These are phyloP conservation scores for Forsythia viridissima DNA, from an alignment of 257 asterid species.

Conservation along the genomic window DNA sequence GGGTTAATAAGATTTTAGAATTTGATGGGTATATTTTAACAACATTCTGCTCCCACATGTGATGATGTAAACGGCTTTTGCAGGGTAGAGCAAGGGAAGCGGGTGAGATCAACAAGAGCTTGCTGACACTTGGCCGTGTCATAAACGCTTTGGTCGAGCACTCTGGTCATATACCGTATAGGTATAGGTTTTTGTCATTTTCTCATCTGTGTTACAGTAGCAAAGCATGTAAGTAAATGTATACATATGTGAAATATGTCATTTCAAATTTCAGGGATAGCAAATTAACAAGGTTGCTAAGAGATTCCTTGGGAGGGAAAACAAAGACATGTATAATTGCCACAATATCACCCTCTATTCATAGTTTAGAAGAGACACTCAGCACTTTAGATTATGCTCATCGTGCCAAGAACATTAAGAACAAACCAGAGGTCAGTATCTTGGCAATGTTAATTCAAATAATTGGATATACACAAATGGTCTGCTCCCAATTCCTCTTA, in stretches of 20 bases:
- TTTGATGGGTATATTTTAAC: not conserved
- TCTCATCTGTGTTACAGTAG: not conserved
- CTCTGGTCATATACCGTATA: constrained; percentile 97
- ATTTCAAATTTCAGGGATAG: constrained; percentile 71
- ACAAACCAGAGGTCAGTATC: constrained; percentile 87
- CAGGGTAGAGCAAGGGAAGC: constrained; percentile 99
- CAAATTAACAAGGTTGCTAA: constrained; percentile 87
- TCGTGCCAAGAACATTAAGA: constrained; percentile 98
- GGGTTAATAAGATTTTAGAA: not conserved
- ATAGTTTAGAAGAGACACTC: constrained; percentile 94
- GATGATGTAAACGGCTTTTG: constrained; percentile 20
- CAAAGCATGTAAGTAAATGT: constrained; percentile 5
- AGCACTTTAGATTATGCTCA: constrained; percentile 97
- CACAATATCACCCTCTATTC: constrained; percentile 86
- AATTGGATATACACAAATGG: not conserved
- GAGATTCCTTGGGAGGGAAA: constrained; percentile 98
- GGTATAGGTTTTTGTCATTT: constrained; percentile 44
- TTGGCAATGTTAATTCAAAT: not conserved
- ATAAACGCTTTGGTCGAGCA: constrained; percentile 97
- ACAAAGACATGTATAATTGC: constrained; percentile 98
- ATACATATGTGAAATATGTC: not conserved
- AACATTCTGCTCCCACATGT: not conserved
- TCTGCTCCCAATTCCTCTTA: not conserved
- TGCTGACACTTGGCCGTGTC: constrained; percentile 95
- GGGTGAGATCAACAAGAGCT: constrained; percentile 98